A percentile compares a stretch with the other conserved stretches of the same genome.
These are phyloP conservation scores for Fusarium anthophilum DNA, from an alignment of 2,329 filamentous ascomycete species.

Conservation along the genomic window DNA sequence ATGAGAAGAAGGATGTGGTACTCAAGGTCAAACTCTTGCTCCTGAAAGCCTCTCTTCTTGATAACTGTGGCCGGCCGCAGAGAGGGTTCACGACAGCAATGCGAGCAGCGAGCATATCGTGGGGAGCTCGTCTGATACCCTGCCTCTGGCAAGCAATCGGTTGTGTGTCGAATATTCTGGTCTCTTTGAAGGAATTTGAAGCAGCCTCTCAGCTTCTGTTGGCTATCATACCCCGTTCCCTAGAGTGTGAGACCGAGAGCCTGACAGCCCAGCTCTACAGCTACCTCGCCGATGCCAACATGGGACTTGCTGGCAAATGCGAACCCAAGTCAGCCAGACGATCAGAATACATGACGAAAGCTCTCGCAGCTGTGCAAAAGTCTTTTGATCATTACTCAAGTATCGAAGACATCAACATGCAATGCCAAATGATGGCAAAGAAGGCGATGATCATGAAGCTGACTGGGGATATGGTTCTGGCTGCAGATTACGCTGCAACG, in stretches of 20 bases:
- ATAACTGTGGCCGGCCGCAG: constrained; percentile 73
- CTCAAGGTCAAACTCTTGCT: constrained; percentile 77
- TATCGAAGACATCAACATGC: constrained; percentile 71
- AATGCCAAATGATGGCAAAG: constrained; percentile 84
- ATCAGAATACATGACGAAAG: constrained; percentile 66
- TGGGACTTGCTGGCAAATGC: constrained; percentile 75
- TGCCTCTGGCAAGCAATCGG: constrained; percentile 78
- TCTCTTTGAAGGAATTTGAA: constrained; percentile 75
- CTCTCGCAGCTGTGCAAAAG: constrained; percentile 68
- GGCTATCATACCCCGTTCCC: constrained; percentile 76
- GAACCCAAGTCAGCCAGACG: constrained; percentile 54
- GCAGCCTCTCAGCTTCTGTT: constrained; percentile 72
- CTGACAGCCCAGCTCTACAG: constrained; percentile 75
- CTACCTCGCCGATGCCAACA: constrained; percentile 77
- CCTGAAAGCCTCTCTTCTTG: constrained; percentile 76
- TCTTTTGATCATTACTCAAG: constrained; percentile 72
- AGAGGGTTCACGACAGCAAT: constrained; percentile 81
- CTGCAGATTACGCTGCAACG: constrained; percentile 73
- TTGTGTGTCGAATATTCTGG: constrained; percentile 73
- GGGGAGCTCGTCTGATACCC: constrained; percentile 73
- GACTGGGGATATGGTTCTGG: constrained; percentile 69
- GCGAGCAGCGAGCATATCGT: constrained; percentile 77
- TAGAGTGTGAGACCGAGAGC: constrained; percentile 73
- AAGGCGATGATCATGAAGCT: constrained; percentile 80
- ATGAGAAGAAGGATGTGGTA: constrained; percentile 64